Percentiles rank a stretch among this genome's conserved stretches.
phyloP scores from a whole-genome alignment of 805 yeast genomes.

The Yamadazyma philogaea region DNA sequence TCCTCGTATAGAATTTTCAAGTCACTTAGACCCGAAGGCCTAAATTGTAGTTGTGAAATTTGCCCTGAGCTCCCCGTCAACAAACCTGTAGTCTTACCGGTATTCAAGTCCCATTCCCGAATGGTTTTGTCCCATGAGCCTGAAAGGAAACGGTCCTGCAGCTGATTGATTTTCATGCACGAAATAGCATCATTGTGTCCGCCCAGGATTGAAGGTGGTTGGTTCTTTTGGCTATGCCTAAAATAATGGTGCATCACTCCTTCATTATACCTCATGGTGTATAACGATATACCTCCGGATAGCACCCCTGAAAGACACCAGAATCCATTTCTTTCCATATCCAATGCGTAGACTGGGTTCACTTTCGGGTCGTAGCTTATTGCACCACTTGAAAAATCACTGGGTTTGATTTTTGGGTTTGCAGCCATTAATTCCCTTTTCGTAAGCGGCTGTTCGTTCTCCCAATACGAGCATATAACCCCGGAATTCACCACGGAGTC shows the following conservation, averaged over 20 bases:
- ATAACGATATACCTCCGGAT: conserved; percentile 83
- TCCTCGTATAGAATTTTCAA: conserved; percentile 30
- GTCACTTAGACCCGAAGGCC: conserved; percentile 57
- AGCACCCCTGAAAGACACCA: conserved; percentile 83
- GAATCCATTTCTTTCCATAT: conserved; percentile 74
- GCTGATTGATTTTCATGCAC: conserved; percentile 57
- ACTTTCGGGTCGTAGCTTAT: conserved; percentile 54
- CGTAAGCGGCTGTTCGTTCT: conserved; percentile 82
- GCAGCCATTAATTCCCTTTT: conserved; percentile 32
- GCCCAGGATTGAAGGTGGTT: conserved; percentile 8
- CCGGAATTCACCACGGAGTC: conserved; percentile 88
- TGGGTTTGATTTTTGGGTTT: conserved; percentile 36
- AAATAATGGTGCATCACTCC: conserved; percentile 80
- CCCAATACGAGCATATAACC: conserved; percentile 84
- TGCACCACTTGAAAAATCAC: conserved; percentile 36
- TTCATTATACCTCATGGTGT: conserved; percentile 77
- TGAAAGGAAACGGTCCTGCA: conserved; percentile 64
- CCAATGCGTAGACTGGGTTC: conserved; percentile 86
- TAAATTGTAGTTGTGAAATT: conserved; percentile 67
- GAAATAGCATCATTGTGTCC: conserved; percentile 79
- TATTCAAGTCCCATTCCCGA: conserved; percentile 80
- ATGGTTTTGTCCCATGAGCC: conserved; percentile 90
- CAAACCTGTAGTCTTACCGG: conserved; percentile 52
- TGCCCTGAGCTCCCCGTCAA: conserved; percentile 71
- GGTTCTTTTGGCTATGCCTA: conserved; percentile 32